Evolutionary conservation across 208 protist species (phyloP).

Genomic region (Herpetomonas tarakana): DNA sequence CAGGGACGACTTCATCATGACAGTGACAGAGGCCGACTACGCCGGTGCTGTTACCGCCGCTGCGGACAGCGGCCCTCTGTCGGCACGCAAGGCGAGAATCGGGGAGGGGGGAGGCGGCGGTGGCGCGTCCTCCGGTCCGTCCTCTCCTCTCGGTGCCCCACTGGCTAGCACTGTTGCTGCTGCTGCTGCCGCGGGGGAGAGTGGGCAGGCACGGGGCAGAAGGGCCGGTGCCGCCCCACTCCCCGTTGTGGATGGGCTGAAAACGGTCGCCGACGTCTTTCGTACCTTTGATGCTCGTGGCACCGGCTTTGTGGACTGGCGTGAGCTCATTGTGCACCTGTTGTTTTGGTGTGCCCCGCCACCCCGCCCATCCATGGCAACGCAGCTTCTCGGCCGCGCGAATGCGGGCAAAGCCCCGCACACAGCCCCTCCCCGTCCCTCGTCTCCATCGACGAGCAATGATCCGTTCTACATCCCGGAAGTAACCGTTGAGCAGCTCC

Average conservation of each 20-base stretch:
- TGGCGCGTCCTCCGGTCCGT: conserved; percentile 11
- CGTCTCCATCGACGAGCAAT: no score
- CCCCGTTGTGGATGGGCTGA: conserved; percentile 11
- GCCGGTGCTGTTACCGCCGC: conserved; percentile 21
- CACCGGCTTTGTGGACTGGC: conserved; percentile 79
- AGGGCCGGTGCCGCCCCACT: no score
- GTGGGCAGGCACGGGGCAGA: no score
- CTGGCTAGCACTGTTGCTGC: no score
- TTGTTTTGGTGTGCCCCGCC: conserved; percentile 73
- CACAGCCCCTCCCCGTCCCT: no score
- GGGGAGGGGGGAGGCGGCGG: conserved; percentile 9
- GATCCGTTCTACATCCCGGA: conserved; percentile 49
- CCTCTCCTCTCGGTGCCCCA: no score
- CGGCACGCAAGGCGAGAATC: background rate
- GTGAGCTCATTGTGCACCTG: conserved; percentile 79
- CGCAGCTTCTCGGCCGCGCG: background rate
- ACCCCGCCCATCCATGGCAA: background rate
- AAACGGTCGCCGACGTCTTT: conserved; percentile 55
- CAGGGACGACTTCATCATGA: conserved; percentile 55
- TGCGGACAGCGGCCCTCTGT: background rate
- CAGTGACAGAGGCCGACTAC: conserved; percentile 62
- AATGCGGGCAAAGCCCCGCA: no score
- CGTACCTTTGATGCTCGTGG: conserved; percentile 47
- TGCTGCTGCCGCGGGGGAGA: no score
- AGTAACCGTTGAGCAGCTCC: conserved; percentile 49